Evolutionary conservation across 2,329 filamentous ascomycete genomes (phyloP), one percentile per base, ranked within the genome.

Genomic region (Epichloe brachyelytri): DNA sequence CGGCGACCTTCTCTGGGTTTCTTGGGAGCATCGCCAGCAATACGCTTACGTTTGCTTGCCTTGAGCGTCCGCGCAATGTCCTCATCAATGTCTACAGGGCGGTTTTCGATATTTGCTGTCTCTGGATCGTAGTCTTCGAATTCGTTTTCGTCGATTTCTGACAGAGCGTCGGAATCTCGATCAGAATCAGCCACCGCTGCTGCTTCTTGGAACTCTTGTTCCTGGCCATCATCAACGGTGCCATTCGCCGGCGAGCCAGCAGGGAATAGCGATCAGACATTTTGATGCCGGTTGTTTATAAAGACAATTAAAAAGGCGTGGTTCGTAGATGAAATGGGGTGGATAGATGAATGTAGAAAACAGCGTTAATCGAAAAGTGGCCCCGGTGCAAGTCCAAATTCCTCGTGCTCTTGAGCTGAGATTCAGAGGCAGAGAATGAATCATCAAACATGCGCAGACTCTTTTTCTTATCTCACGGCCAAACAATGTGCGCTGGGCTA

Each of bases 1-100:
- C 83, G 76, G 48, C 81, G 76, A n/a, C 80, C 82, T 60, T 82
- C 85, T 64, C 85, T 82, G 49, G 86, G 85, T 69, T 88, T 93
- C 67, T 85, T 87, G 43, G 74, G 68, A 46, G 76, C 75, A 33
- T 77, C 79, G 48, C 82, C 82, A 36, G 78, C 83, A 8, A 73
- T 62, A 52, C 86, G 78, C 69, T 83, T 84, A 53, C 80, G 69
- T 66, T 81, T 83, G n/a, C 73, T 73, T 0, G 79, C 79, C 63
- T 84, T 84, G 34, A 85, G 66, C 3, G 79, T 81, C 51, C 76
- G 75, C 6, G 79, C 79, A 50, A 79, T 73, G 55, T 83, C 80
- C 59, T 84, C 81, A 59, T 85, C 82, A 55, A 85, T 83, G 30
- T 80, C 78, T n/a, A 82, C 73, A 1, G 80, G 80, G 22, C 78